Base-by-base conservation (phyloP, 2,329 filamentous ascomycete species). In the Tolypocladium album region DNA sequence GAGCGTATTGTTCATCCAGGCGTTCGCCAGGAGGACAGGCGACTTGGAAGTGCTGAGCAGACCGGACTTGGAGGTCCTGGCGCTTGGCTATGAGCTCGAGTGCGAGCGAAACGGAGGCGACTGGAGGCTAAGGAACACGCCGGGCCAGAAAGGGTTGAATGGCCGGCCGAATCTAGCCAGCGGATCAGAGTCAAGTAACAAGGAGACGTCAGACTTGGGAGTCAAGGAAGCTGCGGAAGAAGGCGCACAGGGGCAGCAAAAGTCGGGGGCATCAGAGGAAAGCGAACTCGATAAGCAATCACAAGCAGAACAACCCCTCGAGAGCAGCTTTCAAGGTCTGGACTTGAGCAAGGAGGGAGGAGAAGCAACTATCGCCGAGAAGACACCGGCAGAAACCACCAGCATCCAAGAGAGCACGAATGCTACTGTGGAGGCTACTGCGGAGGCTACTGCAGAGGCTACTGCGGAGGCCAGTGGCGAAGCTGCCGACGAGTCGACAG, bases 21-120 rank as follows among this genome's bases (percentile, higher is more conserved):
- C 90, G 61, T 97, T 97, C 77, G 90, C 94, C 53, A 84, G 90
- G 59, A 88, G 86, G 71, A 97, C 94, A 0, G 94, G 94, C 59
- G 94, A 99, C 72, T 81, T 92, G 63, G 84, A 88, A 13, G 93
- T 97, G 0, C 78, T 99, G 61, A 97, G 92, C 75, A 86, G 83
- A 70, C 89, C 92, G 1, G 94, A 99, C 85, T 78, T 97, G 62
- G 89, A 95, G 66, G 82, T 99, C 47, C 78, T 97, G 69, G 94
- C 93, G 11, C 78, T 99, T 60, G 89, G 91, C 1, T 97, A 97
- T 72, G 94, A 99, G 72, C 72, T 97, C n/a, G 93, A 97, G 68
- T 89, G 90, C 68, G 92, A 97, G 77, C 80, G 87, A 61, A 95
- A 96, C 71, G 85, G 87, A n/a, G 92, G 92, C 2, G 87, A 96